A percentile compares a stretch with the other conserved stretches of the same genome.
Evolutionary conservation across 768 basidiomycete species (phyloP).

Genomic region (Collybia nuda): DNA sequence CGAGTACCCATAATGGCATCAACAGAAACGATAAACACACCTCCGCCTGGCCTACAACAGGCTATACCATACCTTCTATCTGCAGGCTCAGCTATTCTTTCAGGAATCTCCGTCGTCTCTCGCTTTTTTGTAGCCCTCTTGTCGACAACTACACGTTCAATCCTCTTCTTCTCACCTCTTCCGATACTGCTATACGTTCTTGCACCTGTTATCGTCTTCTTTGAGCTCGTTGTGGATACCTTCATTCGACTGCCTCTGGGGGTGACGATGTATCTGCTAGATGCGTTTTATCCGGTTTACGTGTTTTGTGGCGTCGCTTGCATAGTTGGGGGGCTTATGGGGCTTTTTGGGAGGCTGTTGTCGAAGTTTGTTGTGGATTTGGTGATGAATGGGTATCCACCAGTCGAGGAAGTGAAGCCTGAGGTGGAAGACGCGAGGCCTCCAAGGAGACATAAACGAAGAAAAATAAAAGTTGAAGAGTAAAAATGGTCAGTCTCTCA

Average conservation of each 20-base stretch:
- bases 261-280: conserved; percentile 33
- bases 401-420: background rate
- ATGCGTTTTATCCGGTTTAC: conserved; percentile 53
- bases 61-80: conserved; percentile 13
- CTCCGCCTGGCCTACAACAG: conserved; percentile 13
- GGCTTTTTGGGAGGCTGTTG: conserved; percentile 30
- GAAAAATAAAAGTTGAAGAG: background rate
- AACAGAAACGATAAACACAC: too few species aligned
- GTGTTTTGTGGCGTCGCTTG: conserved; percentile 57
- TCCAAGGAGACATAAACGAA: too few species aligned
- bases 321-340: conserved; percentile 47
- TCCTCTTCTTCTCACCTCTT: conserved; percentile 20
- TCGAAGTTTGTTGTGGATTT: conserved; percentile 11
- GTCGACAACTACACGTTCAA: conserved; percentile 1
- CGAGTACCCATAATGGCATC: too few species aligned
- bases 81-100: conserved; percentile 4
- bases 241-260: conserved; percentile 47
- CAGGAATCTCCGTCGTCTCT: conserved; percentile 4
- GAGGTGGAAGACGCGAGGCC: background rate
- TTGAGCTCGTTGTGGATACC: conserved; percentile 37
- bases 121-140: conserved; percentile 4
- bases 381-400: background rate
- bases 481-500: background rate
- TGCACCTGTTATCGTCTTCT: conserved; percentile 45
- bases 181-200: conserved; percentile 40